phyloP scores from a whole-genome alignment of 495 filamentous ascomycete species.

The Xylaria grammica region DNA sequence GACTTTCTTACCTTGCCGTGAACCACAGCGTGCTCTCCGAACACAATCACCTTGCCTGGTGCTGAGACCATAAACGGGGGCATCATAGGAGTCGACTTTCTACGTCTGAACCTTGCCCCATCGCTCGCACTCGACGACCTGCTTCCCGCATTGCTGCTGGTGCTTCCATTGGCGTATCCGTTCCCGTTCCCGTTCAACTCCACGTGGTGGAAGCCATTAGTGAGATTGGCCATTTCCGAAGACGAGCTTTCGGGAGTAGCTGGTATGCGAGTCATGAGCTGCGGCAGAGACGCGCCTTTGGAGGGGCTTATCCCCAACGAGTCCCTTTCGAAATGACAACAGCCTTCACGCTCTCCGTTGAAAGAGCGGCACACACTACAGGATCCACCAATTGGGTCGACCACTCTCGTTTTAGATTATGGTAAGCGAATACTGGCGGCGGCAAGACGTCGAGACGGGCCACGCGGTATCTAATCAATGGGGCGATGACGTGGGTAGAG shows the following conservation, averaged over 20 bases:
- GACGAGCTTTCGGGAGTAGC: constrained; percentile 26
- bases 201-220: constrained; percentile 39
- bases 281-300: neutral
- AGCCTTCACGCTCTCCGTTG: neutral
- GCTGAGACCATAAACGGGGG: constrained; percentile 97
- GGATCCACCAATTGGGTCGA: constrained; percentile 1
- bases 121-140: constrained; percentile 30
- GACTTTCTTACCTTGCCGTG: constrained; percentile 79
- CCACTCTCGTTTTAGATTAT: neutral
- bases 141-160: constrained; percentile 25
- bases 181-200: constrained; percentile 35
- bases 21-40: constrained; percentile 95
- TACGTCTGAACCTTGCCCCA: constrained; percentile 48
- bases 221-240: constrained; percentile 28
- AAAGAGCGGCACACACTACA: neutral
- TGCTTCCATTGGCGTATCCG: constrained; percentile 29
- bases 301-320: constrained; percentile 2
- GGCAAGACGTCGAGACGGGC: neutral
- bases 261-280: constrained; percentile 27
- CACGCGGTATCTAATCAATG: neutral
- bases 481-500: neutral
- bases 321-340: constrained; percentile 2
- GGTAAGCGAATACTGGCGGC: neutral
- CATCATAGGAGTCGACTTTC: constrained; percentile 65
- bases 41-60: constrained; percentile 96